Conservation (phyloP, 805 yeast species). For the Saccharomyces eubayanus region DNA sequence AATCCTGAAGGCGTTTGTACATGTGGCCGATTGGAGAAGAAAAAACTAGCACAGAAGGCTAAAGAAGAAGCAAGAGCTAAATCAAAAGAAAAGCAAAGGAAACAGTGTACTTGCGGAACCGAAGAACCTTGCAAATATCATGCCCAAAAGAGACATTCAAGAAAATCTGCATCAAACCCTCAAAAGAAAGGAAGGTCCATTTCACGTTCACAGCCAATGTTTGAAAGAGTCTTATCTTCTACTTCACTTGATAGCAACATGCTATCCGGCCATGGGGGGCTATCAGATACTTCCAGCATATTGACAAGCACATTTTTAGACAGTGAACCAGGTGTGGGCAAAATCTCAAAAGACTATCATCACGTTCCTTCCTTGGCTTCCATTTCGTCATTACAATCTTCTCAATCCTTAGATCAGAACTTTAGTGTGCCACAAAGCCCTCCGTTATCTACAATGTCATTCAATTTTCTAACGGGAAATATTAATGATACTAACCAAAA, state of each 20-base stretch:
- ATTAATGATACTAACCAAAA: neutral
- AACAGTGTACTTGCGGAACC: conserved; percentile 30
- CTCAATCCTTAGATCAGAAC: conserved; percentile 27
- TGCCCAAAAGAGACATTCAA: conserved; percentile 12
- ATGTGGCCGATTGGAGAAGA: conserved; percentile 51
- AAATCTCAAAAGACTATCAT: conserved; percentile 25
- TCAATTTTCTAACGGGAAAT: conserved; percentile 9
- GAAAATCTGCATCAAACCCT: conserved; percentile 1
- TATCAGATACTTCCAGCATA: conserved; percentile 11
- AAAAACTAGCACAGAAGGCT: conserved; percentile 28
- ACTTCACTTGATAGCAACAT: conserved; percentile 12
- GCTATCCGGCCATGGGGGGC: conserved; percentile 4
- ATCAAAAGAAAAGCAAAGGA: conserved; percentile 22
- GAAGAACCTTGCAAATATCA: conserved; percentile 18
- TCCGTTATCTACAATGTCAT: conserved; percentile 11
- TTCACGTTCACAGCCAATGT: conserved; percentile 1
- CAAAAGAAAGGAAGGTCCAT: neutral
- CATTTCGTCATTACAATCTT: conserved; percentile 27
- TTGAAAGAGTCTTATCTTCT: conserved; percentile 9
- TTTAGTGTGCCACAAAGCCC: conserved; percentile 26
- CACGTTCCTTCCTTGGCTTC: conserved; percentile 26
- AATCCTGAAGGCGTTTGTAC: conserved; percentile 55
- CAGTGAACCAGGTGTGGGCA: conserved; percentile 16
- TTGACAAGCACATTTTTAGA: conserved; percentile 15
- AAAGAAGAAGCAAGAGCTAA: conserved; percentile 28